Conservation (phyloP, 495 filamentous ascomycete genomes). For the Neohortaea acidophila region DNA sequence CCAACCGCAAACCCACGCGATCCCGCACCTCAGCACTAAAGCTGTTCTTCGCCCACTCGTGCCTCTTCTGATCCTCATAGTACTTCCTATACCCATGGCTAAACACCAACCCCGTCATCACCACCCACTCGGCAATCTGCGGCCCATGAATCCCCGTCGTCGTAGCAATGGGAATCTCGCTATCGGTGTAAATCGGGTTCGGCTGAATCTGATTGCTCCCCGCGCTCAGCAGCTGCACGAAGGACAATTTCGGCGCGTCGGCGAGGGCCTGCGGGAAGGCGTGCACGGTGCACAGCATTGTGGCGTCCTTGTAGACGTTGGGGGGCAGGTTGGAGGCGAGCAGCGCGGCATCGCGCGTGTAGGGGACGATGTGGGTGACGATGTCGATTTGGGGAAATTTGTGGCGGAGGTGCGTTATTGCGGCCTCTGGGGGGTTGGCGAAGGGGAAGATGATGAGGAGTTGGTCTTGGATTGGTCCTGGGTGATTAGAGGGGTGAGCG, state of each 20-base stretch:
- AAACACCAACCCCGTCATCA: constrained; percentile 42
- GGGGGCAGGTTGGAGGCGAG: neutral
- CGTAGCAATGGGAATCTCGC: constrained; percentile 50
- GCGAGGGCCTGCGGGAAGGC: constrained; percentile 35
- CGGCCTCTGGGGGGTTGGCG: constrained; percentile 21
- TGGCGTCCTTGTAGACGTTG: constrained; percentile 44
- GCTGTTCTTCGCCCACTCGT: constrained; percentile 33
- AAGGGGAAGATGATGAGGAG: constrained; percentile 35
- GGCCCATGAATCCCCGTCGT: constrained; percentile 68
- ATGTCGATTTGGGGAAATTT: constrained; percentile 40
- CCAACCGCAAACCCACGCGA: constrained; percentile 42
- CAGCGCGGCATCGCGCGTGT: neutral
- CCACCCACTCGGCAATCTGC: constrained; percentile 70
- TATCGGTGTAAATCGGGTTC: constrained; percentile 48
- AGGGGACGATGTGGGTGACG: constrained; percentile 19
- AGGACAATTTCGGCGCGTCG: constrained; percentile 42
- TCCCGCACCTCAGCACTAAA: constrained; percentile 31
- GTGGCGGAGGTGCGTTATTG: constrained; percentile 31
- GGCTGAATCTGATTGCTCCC: constrained; percentile 54
- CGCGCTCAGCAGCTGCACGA: constrained; percentile 63
- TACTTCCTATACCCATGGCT: constrained; percentile 37
- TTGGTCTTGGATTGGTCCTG: constrained; percentile 24
- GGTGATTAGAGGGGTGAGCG: no score
- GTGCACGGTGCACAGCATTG: constrained; percentile 45
- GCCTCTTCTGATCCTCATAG: constrained; percentile 38